Evolutionary conservation across 495 filamentous ascomycete genomes (phyloP).

Genomic region (Halenospora varia): DNA sequence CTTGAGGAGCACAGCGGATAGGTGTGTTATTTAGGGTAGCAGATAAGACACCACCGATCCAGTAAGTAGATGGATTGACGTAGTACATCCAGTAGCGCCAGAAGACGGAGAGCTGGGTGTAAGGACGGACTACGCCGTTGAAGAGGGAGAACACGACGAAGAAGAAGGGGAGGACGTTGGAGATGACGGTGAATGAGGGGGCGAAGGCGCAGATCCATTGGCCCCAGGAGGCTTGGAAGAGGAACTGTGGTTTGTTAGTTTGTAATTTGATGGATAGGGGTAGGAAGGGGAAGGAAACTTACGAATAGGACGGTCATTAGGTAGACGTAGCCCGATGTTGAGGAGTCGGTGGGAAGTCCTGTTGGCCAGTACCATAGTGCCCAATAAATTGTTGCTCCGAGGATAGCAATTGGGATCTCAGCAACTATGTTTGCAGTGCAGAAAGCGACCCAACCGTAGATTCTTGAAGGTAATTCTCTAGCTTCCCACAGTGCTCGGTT

Average conservation of each 20-base stretch:
- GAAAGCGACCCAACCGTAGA: constrained; percentile 84
- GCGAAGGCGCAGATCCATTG: constrained; percentile 43
- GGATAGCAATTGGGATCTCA: constrained; percentile 70
- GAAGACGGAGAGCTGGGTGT: constrained; percentile 57
- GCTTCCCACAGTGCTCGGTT: constrained; percentile 74
- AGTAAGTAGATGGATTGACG: constrained; percentile 54
- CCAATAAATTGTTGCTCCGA: constrained; percentile 66
- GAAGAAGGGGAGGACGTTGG: constrained; percentile 74
- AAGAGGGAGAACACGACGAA: constrained; percentile 73
- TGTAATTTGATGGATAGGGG: too few relatives aligned
- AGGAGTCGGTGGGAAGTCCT: constrained; percentile 62
- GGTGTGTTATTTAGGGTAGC: constrained; percentile 50
- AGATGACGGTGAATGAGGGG: constrained; percentile 75
- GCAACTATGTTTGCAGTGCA: constrained; percentile 68
- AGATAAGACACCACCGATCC: constrained; percentile 59
- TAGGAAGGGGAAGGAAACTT: constrained; percentile 26
- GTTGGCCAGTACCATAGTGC: constrained; percentile 76
- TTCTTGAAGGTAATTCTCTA: constrained; percentile 69
- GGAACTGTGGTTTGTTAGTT: constrained; percentile 28
- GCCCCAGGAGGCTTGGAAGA: constrained; percentile 53
- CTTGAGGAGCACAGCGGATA: constrained; percentile 57
- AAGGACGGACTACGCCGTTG: constrained; percentile 69
- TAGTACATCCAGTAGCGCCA: constrained; percentile 77
- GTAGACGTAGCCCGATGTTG: constrained; percentile 75
- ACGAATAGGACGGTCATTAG: constrained; percentile 79